A percentile compares a stretch with the other conserved stretches of the same genome.
phyloP scores from a whole-genome alignment of 1,284 basidiomycete genomes.

The Stygiomarasmius scandens region DNA sequence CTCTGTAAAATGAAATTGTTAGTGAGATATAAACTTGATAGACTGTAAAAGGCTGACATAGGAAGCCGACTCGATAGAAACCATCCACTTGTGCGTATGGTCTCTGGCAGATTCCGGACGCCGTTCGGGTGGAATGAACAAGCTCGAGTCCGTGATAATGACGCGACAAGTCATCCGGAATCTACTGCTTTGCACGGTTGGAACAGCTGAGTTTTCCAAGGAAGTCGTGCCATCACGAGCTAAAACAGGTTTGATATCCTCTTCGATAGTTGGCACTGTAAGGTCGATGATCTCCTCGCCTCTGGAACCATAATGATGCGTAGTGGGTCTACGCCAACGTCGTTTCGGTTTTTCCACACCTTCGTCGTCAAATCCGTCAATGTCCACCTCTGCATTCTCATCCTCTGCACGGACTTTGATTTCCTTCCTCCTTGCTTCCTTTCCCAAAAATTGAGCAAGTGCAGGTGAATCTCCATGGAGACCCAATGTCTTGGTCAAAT shows the following conservation, averaged over 20 bases:
- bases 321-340: conserved; percentile 29
- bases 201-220: conserved; percentile 6
- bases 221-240: not conserved
- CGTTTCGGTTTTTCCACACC: conserved; percentile 23
- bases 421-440: conserved; percentile 53
- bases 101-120: conserved; percentile 35
- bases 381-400: conserved; percentile 40
- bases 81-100: conserved; percentile 72
- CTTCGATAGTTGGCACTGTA: not conserved
- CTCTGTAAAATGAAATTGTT: conserved; percentile 35
- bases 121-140: conserved; percentile 58
- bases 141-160: conserved; percentile 62
- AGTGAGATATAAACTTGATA: not conserved
- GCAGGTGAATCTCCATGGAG: conserved; percentile 71
- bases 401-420: conserved; percentile 58
- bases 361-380: conserved; percentile 32
- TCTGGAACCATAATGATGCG: conserved; percentile 16
- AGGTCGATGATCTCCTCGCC: not conserved
- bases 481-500: conserved; percentile 64
- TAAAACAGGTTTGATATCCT: not conserved
- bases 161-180: conserved; percentile 72
- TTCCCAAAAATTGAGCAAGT: conserved; percentile 71
- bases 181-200: conserved; percentile 41
- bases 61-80: conserved; percentile 67
- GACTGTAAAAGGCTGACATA: conserved; percentile 51